A percentile compares a stretch with the other conserved stretches of the same genome.
Evolutionary conservation across 2,329 filamentous ascomycete species (phyloP).

Genomic region (Pyrenochaeta sp.): DNA sequence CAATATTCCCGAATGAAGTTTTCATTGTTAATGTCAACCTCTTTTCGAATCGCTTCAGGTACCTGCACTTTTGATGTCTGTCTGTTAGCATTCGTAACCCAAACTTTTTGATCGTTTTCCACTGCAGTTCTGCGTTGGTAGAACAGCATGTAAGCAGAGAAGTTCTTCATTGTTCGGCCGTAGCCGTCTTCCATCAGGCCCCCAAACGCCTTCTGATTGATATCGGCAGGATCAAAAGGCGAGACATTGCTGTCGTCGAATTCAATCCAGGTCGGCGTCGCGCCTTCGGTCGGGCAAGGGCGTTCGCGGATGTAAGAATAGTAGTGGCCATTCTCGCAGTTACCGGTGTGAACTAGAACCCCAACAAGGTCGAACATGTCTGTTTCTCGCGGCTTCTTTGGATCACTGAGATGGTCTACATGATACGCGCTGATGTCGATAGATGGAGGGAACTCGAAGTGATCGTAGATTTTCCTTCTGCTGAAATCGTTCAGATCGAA

Average conservation of each 20-base stretch:
- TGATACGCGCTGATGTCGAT: slow-evolving; percentile 93
- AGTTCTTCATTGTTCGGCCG: slow-evolving; percentile 39
- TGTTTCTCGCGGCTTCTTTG: slow-evolving; percentile 61
- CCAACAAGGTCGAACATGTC: slow-evolving; percentile 96
- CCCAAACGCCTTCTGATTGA: slow-evolving; percentile 77
- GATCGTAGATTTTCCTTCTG: slow-evolving; percentile 93
- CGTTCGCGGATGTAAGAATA: slow-evolving; percentile 93
- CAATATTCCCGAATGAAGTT: slow-evolving; percentile 77
- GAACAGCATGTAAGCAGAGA: slow-evolving; percentile 96
- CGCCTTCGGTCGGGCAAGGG: slow-evolving; percentile 59
- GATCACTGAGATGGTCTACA: slow-evolving; percentile 78
- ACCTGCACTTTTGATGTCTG: slow-evolving; percentile 59
- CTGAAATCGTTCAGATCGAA: slow-evolving; percentile 79
- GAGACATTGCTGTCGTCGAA: slow-evolving; percentile 92
- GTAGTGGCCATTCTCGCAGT: slow-evolving; percentile 93
- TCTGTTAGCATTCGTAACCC: slow-evolving; percentile 48
- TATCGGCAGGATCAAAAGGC: slow-evolving; percentile 74
- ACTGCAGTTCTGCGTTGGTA: slow-evolving; percentile 82
- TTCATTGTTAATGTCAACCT: slow-evolving; percentile 76
- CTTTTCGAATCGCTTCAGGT: slow-evolving; percentile 54
- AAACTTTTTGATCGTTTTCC: slow-evolving; percentile 43
- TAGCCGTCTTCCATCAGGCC: slow-evolving; percentile 46
- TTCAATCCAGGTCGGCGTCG: slow-evolving; percentile 74
- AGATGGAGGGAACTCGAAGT: slow-evolving; percentile 82
- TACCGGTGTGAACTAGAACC: slow-evolving; percentile 90